Percentiles rank a stretch among this genome's conserved stretches.
phyloP scores from a whole-genome alignment of 805 yeast species.

The Naumovozyma castellii region DNA sequence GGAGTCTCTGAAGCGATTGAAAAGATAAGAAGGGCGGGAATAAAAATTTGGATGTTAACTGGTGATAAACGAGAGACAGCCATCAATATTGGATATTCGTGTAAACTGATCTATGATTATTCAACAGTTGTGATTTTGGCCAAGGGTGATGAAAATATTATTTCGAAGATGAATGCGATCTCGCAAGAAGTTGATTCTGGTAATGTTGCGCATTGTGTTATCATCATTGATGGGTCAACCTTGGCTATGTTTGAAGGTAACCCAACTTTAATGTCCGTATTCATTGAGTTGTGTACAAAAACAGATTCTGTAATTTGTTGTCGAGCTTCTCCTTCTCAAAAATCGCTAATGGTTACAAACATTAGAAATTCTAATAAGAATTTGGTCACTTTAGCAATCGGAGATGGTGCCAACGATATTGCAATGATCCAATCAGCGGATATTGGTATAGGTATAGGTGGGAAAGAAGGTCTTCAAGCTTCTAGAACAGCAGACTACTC shows the following conservation, averaged over 20 bases:
- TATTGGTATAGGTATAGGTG: conserved; percentile 95
- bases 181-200: conserved; percentile 63
- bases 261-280: conserved; percentile 58
- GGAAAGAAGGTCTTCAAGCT: conserved; percentile 94
- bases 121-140: conserved; percentile 74
- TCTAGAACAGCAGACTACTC: conserved; percentile 92
- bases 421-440: conserved; percentile 99
- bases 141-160: conserved; percentile 46
- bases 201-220: conserved; percentile 84
- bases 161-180: conserved; percentile 64
- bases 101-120: conserved; percentile 85
- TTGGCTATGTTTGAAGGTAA: conserved; percentile 65
- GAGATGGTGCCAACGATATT: conserved; percentile 98
- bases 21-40: conserved; percentile 84
- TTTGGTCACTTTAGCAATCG: conserved; percentile 87
- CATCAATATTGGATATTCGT: conserved; percentile 90
- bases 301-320: conserved; percentile 91
- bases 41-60: conserved; percentile 95
- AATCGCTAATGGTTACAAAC: conserved; percentile 76
- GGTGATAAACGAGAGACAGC: conserved; percentile 99
- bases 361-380: conserved; percentile 62
- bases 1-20: conserved; percentile 97
- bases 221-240: conserved; percentile 92
- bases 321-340: conserved; percentile 94
- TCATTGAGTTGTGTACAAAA: conserved; percentile 74